These are phyloP conservation scores for Saturnispora mendoncae DNA, from an alignment of 805 yeast genomes.

Conservation along the genomic window DNA sequence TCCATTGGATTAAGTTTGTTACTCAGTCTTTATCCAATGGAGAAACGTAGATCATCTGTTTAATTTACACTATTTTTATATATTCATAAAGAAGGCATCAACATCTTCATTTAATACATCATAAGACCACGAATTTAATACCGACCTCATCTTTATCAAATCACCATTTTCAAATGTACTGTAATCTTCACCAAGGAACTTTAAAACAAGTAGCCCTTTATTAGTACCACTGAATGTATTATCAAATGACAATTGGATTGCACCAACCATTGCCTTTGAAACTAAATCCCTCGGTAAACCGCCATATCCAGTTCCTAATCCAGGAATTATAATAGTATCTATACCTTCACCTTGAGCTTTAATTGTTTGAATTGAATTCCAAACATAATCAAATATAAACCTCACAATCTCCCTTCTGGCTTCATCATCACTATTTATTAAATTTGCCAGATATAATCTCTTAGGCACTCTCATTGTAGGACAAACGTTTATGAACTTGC, in stretches of 20 bases:
- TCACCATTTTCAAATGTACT: constrained; percentile 6
- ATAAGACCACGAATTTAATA: not conserved
- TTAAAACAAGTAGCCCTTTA: constrained; percentile 20
- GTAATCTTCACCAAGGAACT: constrained; percentile 22
- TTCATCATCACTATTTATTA: constrained; percentile 9
- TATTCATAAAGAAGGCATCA: constrained; percentile 6
- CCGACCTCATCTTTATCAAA: not conserved
- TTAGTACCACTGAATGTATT: constrained; percentile 11
- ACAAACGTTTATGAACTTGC: constrained; percentile 28
- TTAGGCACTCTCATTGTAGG: constrained; percentile 36
- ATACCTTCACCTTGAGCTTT: constrained; percentile 13
- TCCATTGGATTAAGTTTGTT: constrained; percentile 19
- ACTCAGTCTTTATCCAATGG: constrained; percentile 17
- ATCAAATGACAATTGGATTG: constrained; percentile 19
- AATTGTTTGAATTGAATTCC: constrained; percentile 28
- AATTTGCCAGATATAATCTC: constrained; percentile 10
- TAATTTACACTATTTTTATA: not conserved
- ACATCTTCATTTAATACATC: constrained; percentile 9
- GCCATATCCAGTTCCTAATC: constrained; percentile 35
- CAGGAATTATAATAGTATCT: constrained; percentile 24
- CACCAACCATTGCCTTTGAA: constrained; percentile 30
- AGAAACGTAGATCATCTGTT: not conserved
- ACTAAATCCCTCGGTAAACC: constrained; percentile 26
- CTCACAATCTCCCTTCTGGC: constrained; percentile 8
- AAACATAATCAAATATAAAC: constrained; percentile 31